Evolutionary conservation across 345 rosid genomes (phyloP).

Genomic region (Mangifera indica): DNA sequence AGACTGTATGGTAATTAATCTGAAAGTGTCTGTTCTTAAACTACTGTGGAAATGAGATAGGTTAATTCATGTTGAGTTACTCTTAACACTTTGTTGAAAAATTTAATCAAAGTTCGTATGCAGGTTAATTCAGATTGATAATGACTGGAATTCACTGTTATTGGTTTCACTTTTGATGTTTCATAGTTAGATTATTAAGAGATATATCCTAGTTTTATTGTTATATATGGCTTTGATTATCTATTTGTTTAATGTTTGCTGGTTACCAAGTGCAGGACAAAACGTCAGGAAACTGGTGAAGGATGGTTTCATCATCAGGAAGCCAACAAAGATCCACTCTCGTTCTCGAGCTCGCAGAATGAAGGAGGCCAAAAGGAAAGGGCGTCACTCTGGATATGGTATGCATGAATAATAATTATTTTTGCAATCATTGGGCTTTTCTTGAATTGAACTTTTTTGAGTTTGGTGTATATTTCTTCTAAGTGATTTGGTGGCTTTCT

Average conservation of each 20-base stretch:
- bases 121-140: background rate
- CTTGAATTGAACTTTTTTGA: too few species aligned
- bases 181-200: background rate
- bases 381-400: slow-evolving; percentile 83
- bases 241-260: background rate
- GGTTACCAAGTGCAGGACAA: slow-evolving; percentile 47
- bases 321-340: slow-evolving; percentile 78
- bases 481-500: background rate
- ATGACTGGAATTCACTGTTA: background rate
- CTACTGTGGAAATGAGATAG: too few species aligned
- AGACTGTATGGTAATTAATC: too few species aligned
- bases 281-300: slow-evolving; percentile 75
- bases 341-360: slow-evolving; percentile 71
- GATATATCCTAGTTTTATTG: background rate
- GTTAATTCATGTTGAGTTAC: too few species aligned
- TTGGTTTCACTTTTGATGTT: background rate
- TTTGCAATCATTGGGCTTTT: background rate
- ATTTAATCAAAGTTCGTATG: background rate
- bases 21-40: too few species aligned
- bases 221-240: background rate
- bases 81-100: too few species aligned
- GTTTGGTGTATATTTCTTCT: too few species aligned
- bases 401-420: slow-evolving; percentile 1
- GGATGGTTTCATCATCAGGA: slow-evolving; percentile 76
- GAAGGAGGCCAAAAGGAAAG: slow-evolving; percentile 78